phyloP scores from a whole-genome alignment of 805 yeast species.

The Schwanniomyces pseudopolymorphus region DNA sequence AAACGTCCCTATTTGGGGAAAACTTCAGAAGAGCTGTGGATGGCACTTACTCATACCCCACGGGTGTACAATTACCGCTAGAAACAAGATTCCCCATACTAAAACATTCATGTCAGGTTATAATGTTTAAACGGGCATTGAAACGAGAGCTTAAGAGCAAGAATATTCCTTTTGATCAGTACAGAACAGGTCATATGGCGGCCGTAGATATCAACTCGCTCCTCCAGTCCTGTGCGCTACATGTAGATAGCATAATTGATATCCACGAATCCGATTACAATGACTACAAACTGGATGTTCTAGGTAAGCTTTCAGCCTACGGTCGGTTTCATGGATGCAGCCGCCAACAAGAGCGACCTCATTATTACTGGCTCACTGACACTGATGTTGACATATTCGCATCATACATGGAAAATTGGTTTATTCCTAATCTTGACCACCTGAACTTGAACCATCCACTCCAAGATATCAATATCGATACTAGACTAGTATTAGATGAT shows the following conservation, averaged over 20 bases:
- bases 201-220: slow-evolving; percentile 1
- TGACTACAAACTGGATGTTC: slow-evolving; percentile 11
- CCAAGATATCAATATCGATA: background rate
- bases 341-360: background rate
- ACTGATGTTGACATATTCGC: slow-evolving; percentile 1
- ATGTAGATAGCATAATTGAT: background rate
- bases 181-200: slow-evolving; percentile 6
- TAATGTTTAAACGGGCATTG: slow-evolving; percentile 8
- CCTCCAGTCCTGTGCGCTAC: slow-evolving; percentile 1
- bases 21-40: background rate
- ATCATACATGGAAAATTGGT: background rate
- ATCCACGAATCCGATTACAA: slow-evolving; percentile 14
- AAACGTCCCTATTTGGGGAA: background rate
- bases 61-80: background rate
- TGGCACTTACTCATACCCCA: background rate
- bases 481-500: slow-evolving; percentile 3
- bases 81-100: slow-evolving; percentile 2
- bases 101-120: background rate
- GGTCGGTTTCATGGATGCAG: background rate
- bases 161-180: slow-evolving; percentile 9
- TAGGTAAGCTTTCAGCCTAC: slow-evolving; percentile 2
- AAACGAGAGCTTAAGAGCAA: slow-evolving; percentile 4
- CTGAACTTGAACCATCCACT: background rate
- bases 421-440: slow-evolving; percentile 1
- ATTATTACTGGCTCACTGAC: background rate